A percentile compares a stretch with the other conserved stretches of the same genome.
Conservation (phyloP, 805 yeast genomes). For the Lachancea lanzarotensis region DNA sequence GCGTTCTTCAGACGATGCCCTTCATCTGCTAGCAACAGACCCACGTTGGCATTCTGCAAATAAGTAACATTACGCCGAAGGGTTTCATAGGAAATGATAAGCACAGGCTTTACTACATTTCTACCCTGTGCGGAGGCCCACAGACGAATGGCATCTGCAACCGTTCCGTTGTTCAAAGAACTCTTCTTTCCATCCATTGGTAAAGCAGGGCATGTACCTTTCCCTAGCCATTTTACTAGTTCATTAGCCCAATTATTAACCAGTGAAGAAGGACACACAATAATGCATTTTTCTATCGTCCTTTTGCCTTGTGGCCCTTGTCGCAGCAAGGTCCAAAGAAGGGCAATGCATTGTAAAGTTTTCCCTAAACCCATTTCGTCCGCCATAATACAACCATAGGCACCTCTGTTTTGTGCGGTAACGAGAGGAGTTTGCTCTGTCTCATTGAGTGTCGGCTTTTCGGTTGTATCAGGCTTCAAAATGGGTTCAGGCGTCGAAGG, state of each 20-base stretch:
- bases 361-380: slow-evolving; percentile 96
- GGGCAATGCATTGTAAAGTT: slow-evolving; percentile 79
- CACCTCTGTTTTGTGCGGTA: slow-evolving; percentile 48
- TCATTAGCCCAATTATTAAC: slow-evolving; percentile 98
- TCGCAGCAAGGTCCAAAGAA: slow-evolving; percentile 85
- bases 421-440: neutral
- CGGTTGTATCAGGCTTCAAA: neutral
- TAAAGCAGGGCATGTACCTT: slow-evolving; percentile 78
- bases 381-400: slow-evolving; percentile 96
- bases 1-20: slow-evolving; percentile 83
- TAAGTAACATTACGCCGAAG: slow-evolving; percentile 76
- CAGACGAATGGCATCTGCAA: slow-evolving; percentile 58
- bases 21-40: slow-evolving; percentile 79
- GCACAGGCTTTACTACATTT: slow-evolving; percentile 83
- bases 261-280: slow-evolving; percentile 91
- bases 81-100: slow-evolving; percentile 92
- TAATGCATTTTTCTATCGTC: slow-evolving; percentile 82
- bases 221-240: slow-evolving; percentile 89
- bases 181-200: slow-evolving; percentile 84
- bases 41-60: slow-evolving; percentile 71
- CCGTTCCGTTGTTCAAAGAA: slow-evolving; percentile 54
- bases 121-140: slow-evolving; percentile 91
- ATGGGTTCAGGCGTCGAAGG: slow-evolving; percentile 1
- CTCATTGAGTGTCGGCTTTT: neutral
- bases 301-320: slow-evolving; percentile 81